Conservation (phyloP, 176 grass and related monocot species). For the Microstegium vimineum region DNA sequence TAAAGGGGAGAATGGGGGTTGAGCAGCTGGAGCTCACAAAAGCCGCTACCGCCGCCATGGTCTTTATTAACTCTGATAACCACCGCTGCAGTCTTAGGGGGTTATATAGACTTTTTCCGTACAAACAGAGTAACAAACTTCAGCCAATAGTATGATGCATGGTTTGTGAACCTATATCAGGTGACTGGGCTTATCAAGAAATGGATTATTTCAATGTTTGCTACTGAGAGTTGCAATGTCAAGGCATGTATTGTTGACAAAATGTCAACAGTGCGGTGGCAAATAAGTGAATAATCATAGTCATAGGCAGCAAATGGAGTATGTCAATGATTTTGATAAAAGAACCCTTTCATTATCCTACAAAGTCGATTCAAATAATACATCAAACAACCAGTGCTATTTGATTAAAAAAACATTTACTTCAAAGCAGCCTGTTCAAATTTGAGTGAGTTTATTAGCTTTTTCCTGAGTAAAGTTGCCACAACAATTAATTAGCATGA, state of each 20-base stretch:
- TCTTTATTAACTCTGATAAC: no score
- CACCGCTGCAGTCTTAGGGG: no score
- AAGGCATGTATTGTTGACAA: background rate
- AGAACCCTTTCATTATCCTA: background rate
- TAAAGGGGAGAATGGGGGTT: no score
- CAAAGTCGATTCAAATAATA: background rate
- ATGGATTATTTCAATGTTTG: background rate
- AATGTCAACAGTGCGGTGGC: background rate
- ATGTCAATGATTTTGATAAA: background rate
- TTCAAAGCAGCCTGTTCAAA: background rate
- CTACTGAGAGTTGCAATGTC: background rate
- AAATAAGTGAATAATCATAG: constrained; percentile 17
- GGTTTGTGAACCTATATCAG: background rate
- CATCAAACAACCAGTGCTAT: background rate
- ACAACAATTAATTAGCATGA: background rate
- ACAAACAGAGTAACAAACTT: background rate
- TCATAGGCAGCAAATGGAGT: background rate
- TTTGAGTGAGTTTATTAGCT: background rate
- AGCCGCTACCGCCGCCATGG: no score
- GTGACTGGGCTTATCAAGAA: background rate
- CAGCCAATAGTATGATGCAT: background rate
- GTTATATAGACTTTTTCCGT: background rate
- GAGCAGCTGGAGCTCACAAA: no score
- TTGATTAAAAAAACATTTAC: background rate
- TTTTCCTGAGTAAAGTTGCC: background rate